Evolutionary conservation across 2,329 filamentous ascomycete species (phyloP).

Genomic region (Alternaria brassicicola): DNA sequence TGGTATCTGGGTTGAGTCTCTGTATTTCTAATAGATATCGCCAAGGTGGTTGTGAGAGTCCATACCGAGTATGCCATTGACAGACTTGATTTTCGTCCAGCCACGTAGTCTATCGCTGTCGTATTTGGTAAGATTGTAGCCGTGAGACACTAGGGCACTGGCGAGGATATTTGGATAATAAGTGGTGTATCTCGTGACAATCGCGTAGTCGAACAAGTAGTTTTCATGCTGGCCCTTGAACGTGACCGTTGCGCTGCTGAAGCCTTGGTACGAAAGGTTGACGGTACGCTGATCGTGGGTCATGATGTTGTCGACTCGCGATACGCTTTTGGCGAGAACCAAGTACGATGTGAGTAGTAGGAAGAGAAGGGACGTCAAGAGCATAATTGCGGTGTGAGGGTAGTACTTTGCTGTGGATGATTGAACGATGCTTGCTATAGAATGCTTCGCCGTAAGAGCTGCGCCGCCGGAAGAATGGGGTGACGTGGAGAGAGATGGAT

Average conservation of each 20-base stretch:
- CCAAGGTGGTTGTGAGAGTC: slow-evolving; percentile 6
- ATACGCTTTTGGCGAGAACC: neutral
- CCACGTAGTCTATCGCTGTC: neutral
- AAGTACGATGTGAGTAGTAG: neutral
- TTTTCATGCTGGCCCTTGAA: neutral
- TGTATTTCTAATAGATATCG: slow-evolving; percentile 16
- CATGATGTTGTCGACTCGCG: neutral
- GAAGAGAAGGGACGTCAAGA: neutral
- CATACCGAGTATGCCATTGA: neutral
- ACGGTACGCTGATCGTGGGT: neutral
- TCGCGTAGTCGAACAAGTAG: neutral
- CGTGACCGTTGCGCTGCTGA: neutral
- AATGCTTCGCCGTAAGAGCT: neutral
- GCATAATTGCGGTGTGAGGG: neutral
- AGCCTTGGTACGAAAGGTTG: neutral
- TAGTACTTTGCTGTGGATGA: neutral
- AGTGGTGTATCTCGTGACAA: slow-evolving; percentile 8
- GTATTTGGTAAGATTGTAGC: neutral
- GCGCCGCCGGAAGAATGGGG: neutral
- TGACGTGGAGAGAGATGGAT: neutral
- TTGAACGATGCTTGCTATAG: neutral
- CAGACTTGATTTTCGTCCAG: slow-evolving; percentile 12
- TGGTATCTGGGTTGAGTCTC: neutral
- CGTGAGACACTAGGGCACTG: neutral
- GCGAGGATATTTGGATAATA: slow-evolving; percentile 10